Evolutionary conservation across 2,329 filamentous ascomycete genomes (phyloP).

Genomic region (Ambrosiella beaveri): DNA sequence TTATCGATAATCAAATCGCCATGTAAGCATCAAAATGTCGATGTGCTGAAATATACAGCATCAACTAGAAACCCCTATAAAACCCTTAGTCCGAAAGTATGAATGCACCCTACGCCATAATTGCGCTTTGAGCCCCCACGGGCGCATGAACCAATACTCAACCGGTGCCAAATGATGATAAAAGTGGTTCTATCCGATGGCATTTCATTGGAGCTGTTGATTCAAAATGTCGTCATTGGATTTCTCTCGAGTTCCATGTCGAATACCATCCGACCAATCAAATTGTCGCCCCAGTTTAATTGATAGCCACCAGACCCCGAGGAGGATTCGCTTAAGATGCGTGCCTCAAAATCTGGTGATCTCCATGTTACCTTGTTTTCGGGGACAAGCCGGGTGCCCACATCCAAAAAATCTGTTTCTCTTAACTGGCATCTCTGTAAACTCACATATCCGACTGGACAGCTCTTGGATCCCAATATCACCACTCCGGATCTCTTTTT

Average conservation of each 20-base stretch:
- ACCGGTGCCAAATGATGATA: neutral
- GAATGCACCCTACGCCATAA: too few species aligned
- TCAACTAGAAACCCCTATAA: too few species aligned
- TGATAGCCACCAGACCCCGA: neutral
- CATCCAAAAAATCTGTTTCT: neutral
- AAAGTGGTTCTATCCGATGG: neutral
- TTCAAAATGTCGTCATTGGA: slow-evolving; percentile 4
- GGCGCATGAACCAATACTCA: neutral
- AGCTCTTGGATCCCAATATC: too few species aligned
- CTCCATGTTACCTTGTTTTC: neutral
- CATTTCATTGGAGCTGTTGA: neutral
- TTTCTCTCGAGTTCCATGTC: neutral
- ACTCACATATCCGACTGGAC: too few species aligned
- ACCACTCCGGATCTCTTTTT: too few species aligned
- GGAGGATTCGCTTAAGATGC: neutral
- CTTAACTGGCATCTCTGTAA: neutral
- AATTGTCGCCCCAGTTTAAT: neutral
- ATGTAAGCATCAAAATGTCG: too few species aligned
- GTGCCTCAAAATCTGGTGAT: neutral
- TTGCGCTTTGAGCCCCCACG: too few species aligned
- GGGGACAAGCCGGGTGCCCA: neutral
- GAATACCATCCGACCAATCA: slow-evolving; percentile 2
- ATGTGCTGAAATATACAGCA: too few species aligned
- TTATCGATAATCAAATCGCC: neutral
- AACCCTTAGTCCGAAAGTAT: too few species aligned